Evolutionary conservation across 495 filamentous ascomycete genomes (phyloP), one percentile per base, ranked within the genome.

Genomic region (Lasiosphaeria miniovina): DNA sequence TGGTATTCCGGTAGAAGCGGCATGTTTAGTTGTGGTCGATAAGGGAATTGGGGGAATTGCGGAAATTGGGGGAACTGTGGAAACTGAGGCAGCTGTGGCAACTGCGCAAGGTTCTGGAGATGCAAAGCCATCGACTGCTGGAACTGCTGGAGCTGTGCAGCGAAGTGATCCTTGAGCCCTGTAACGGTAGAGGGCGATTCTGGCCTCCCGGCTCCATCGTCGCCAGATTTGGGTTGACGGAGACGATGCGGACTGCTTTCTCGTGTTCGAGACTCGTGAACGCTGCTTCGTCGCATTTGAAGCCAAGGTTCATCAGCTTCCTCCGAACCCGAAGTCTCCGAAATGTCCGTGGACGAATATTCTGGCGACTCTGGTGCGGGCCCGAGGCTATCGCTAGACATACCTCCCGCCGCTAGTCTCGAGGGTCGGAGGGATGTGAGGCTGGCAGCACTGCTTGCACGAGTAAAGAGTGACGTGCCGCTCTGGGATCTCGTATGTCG

Each of bases 141-240:
- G 61, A 92, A 80, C 41, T 91, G 86, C 54, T 93, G 88, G 64
- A 94, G 83, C 65, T 94, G 91, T 4, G 83, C 80, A 46, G 86
- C 82, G 15, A 96, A 74, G 54, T 91, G 87, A 54, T 93, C 88
- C 58, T 87, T 84, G 80, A 90, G 86, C 32, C 88, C 89, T 35
- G 85, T 77, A 71, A 90, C 82, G 33, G 87, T 80, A 35, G 87
- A 78, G 24, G 87, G 82, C 11, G 83, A 78, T 49, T 82, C 79
- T 4, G 76, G 70, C 8, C 73, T 61, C 35, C 65, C 69, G 7
- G 69, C 64, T n/a, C 59, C 62, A 55, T 73, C 60, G 61, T 71
- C 40, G 57, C 64, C 66, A 15, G 12, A 36, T 24, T 65, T 50
- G 54, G 64, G 58, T 32, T 66, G 65, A 46, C 59, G 69, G 48